Evolutionary conservation across 2,329 filamentous ascomycete genomes (phyloP), one percentile per base, ranked within the genome.

Genomic region (Akanthomyces lecanii): DNA sequence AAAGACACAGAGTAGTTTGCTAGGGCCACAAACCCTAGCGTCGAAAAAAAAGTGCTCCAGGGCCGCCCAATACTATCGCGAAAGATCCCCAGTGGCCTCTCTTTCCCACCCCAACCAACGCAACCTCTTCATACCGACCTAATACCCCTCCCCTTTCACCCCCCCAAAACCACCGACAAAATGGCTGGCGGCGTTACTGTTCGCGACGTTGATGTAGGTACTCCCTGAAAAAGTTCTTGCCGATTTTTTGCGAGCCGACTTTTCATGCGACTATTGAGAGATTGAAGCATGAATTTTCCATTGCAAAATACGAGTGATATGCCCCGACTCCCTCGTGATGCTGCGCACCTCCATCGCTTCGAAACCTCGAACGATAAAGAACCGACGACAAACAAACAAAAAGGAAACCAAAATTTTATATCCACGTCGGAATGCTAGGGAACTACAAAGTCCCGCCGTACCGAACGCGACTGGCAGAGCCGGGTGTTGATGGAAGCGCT

Each of bases 141-240:
- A 25, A 61, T 57, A 21, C 28, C 59, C 52, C 33, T 50, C 59
- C 61, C 65, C 63, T 62, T 68, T 64, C 57, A 63, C 64, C 70
- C 70, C 68, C 69, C 33, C 71, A 77, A 73, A 67, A 71, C 68
- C 71, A 86, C 83, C 84, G 83, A 82, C 82, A 92, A 84, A 79
- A 93, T 93, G 90, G 81, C 82, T 77, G 85, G 89, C 80, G 90
- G 89, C 80, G 85, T 91, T 78, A 86, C 83, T 74, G 90, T 94
- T 81, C 89, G 90, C 82, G 90, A 93, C 83, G 90, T 93, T 79
- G 89, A 91, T 85, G 88, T 90, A 87, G 81, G 86, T 86, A 65
- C 67, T 72, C 69, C 73, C 68, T 73, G 69, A 73, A 36, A 11
- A 30, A 67, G 61, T 44, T 66, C 66, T 64, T 68, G 63, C 40